Percentiles rank a stretch among this genome's conserved stretches.
Evolutionary conservation across 2,329 filamentous ascomycete species (phyloP).

Genomic region (Dryadomyces quercus-mongolicae): DNA sequence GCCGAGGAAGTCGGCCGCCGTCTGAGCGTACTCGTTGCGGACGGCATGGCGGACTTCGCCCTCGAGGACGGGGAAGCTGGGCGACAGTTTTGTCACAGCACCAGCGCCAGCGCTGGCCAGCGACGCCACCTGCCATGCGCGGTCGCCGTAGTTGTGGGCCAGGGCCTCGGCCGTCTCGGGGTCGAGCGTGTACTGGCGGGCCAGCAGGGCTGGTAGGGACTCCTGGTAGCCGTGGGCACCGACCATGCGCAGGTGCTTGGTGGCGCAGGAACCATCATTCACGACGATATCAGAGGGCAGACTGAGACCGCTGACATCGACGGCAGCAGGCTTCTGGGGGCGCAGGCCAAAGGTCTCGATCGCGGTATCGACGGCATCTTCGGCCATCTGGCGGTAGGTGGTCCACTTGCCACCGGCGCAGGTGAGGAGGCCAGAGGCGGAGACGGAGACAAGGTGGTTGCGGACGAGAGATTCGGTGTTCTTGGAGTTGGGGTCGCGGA

Average conservation of each 20-base stretch:
- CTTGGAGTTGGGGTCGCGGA: slow-evolving; percentile 67
- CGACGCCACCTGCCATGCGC: slow-evolving; percentile 80
- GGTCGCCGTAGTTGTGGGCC: slow-evolving; percentile 77
- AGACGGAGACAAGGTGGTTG: slow-evolving; percentile 67
- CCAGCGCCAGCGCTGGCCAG: slow-evolving; percentile 47
- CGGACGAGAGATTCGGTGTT: slow-evolving; percentile 76
- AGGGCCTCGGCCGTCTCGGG: slow-evolving; percentile 91
- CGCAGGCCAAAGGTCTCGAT: slow-evolving; percentile 52
- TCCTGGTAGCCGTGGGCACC: slow-evolving; percentile 68
- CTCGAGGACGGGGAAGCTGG: slow-evolving; percentile 76
- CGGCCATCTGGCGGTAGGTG: slow-evolving; percentile 78
- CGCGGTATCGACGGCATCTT: slow-evolving; percentile 72
- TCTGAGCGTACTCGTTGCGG: slow-evolving; percentile 82
- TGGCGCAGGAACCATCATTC: slow-evolving; percentile 57
- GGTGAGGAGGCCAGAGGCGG: slow-evolving; percentile 61
- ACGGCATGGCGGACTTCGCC: slow-evolving; percentile 85
- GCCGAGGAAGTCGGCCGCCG: slow-evolving; percentile 76
- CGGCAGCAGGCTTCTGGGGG: slow-evolving; percentile 30
- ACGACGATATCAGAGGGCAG: slow-evolving; percentile 30
- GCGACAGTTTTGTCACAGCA: slow-evolving; percentile 59
- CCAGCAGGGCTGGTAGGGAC: slow-evolving; percentile 81
- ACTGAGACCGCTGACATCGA: slow-evolving; percentile 60
- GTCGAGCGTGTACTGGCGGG: slow-evolving; percentile 86
- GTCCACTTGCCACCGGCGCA: slow-evolving; percentile 82
- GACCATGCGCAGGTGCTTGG: slow-evolving; percentile 58